Conservation (phyloP, 176 grass and related monocot genomes). For the Oryza glaberrima region DNA sequence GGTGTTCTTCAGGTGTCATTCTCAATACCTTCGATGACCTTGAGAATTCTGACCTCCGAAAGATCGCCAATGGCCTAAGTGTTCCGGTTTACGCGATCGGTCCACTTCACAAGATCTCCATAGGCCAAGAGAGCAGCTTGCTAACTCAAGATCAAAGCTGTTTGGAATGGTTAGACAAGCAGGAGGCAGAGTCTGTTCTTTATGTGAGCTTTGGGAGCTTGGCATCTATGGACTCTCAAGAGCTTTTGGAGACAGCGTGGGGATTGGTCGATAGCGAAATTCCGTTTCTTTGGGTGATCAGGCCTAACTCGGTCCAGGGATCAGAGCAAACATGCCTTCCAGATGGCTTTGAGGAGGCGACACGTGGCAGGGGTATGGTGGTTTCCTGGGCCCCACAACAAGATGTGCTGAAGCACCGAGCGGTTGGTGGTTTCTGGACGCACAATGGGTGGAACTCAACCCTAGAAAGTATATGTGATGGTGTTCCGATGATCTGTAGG, state of each 20-base stretch:
- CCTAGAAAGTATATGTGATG: slow-evolving; percentile 46
- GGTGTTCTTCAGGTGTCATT: slow-evolving; percentile 32
- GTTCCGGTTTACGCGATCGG: slow-evolving; percentile 30
- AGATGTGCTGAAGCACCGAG: slow-evolving; percentile 28
- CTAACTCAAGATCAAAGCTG: slow-evolving; percentile 22
- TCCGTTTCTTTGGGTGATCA: slow-evolving; percentile 45
- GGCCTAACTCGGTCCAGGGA: neutral
- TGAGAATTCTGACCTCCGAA: slow-evolving; percentile 1
- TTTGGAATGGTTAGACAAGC: slow-evolving; percentile 41
- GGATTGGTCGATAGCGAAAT: slow-evolving; percentile 21
- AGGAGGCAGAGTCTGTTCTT: slow-evolving; percentile 28
- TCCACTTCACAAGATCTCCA: slow-evolving; percentile 46
- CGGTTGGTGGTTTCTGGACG: slow-evolving; percentile 50
- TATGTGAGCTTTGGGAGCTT: slow-evolving; percentile 58
- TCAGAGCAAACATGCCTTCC: neutral
- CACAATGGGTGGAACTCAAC: slow-evolving; percentile 56
- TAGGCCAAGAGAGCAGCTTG: neutral
- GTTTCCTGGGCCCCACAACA: slow-evolving; percentile 46
- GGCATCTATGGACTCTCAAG: neutral
- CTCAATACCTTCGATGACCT: slow-evolving; percentile 44
- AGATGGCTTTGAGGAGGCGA: slow-evolving; percentile 21
- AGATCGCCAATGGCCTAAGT: neutral
- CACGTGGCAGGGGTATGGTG: slow-evolving; percentile 21
- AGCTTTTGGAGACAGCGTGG: slow-evolving; percentile 41
- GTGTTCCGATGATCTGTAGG: slow-evolving; percentile 49